Evolutionary conservation across 2,329 filamentous ascomycete genomes (phyloP).

Genomic region (Fusarium musae): DNA sequence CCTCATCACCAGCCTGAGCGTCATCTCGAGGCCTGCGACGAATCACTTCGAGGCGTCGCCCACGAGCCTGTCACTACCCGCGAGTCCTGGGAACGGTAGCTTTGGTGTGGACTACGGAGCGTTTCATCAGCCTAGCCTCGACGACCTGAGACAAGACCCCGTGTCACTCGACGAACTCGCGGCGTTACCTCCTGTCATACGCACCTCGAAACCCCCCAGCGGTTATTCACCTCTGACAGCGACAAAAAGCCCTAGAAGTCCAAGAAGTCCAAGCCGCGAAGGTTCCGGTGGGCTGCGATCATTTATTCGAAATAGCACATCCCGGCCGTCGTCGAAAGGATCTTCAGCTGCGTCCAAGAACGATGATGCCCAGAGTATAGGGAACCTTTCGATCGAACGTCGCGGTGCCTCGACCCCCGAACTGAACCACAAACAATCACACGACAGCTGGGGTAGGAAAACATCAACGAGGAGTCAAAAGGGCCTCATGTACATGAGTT

Average conservation of each 20-base stretch:
- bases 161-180: slow-evolving; percentile 68
- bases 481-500: slow-evolving; percentile 78
- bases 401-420: slow-evolving; percentile 60
- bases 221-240: slow-evolving; percentile 79
- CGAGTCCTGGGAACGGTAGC: slow-evolving; percentile 59
- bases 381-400: slow-evolving; percentile 72
- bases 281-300: slow-evolving; percentile 64
- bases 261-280: slow-evolving; percentile 63
- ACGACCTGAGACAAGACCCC: slow-evolving; percentile 59
- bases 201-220: slow-evolving; percentile 83
- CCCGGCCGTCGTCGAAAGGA: slow-evolving; percentile 69
- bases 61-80: slow-evolving; percentile 53
- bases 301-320: slow-evolving; percentile 63
- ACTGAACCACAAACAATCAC: slow-evolving; percentile 63
- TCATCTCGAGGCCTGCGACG: slow-evolving; percentile 74
- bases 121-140: slow-evolving; percentile 64
- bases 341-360: slow-evolving; percentile 65
- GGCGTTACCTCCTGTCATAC: slow-evolving; percentile 76
- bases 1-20: slow-evolving; percentile 75
- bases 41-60: slow-evolving; percentile 74
- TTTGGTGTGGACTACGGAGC: slow-evolving; percentile 81
- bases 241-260: slow-evolving; percentile 60
- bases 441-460: slow-evolving; percentile 72
- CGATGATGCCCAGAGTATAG: slow-evolving; percentile 70
- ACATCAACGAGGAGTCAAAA: slow-evolving; percentile 61